Base-by-base conservation (phyloP, 2,329 filamentous ascomycete species). In the Colletotrichum brevisporum region DNA sequence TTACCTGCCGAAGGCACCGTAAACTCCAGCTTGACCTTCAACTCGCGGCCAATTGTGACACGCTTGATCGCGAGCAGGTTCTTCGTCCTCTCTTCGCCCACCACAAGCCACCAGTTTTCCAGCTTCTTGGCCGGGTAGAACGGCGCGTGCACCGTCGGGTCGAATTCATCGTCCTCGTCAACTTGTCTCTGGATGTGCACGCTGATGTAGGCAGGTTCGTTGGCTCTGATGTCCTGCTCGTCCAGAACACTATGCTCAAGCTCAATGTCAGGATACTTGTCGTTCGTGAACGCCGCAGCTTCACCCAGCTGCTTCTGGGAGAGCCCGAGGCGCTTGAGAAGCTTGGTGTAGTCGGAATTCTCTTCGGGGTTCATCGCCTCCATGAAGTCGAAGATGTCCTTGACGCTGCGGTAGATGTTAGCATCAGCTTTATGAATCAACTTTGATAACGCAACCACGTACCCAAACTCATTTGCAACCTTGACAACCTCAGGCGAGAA, bases 101-200 rank as follows among this genome's bases (percentile, higher is more conserved):
- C 94, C 21, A 99, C 94, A 64, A 99, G 84, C 96, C 96, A 99
- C 95, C 95, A 99, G 78, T 96, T 97, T 86, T 99, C 96, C 84
- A 94, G 92, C 87, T 99, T 99, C 80, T 92, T 92, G 57, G 81
- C 85, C 1, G 96, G 95, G 78, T 96, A 99, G 86, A 98, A 99
- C 0, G 96, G 96, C 59, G 95, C 95, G 78, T 98, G 95, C 2
- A 98, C 97, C 1, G 91, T 91, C 2, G 92, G 89, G 78, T 98
- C 94, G 16, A 92, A 88, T 24, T 88, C 84, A 13, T 85, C 84
- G 61, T 90, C 89, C 61, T 91, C 89, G n/a, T 90, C 91, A 5
- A 95, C 83, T 75, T 97, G 94, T 39, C 96, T 92, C 74, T 94
- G 90, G 71, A 99, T 92, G 77, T 91, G 92, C 74, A 99, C 90